Base-by-base conservation (phyloP, 2,329 filamentous ascomycete genomes). In the Parastagonospora nodorum region DNA sequence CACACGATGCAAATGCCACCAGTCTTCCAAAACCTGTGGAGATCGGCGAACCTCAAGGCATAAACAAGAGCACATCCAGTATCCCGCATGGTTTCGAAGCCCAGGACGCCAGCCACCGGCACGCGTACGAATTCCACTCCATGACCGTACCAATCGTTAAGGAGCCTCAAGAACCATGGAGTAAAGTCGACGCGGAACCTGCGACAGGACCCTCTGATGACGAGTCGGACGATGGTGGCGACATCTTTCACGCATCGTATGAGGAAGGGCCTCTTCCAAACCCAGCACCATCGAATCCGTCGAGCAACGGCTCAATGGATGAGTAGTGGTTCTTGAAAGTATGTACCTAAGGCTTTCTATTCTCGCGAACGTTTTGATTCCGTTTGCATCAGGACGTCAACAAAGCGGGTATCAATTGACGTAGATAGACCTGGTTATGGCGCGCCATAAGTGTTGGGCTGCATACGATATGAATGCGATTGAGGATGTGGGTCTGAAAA, bases 181-280 rank as follows among this genome's bases (percentile, higher is more conserved):
- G 33, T 14, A 12, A 36, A 28, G 40, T 37, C 28, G 10, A 19
- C 5, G 12, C 19, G 14, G 39, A 41, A 9, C 27, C 39, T 8
- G 4, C 39, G 8, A 5, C 28, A 8, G 8, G 28, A 19, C 12
- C 28, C 12, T 10, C 9, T 10, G 42, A 35, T 10, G 47, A 41
- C 10, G 41, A 41, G 36, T 50, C 47, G 9, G 41, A 41, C 5
- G 41, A 50, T 12, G 47, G 41, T 10, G 19, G 15, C 29, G 47
- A 50, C 24, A 4, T 36, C 4, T 50, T 50, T 29, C 27, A 24
- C 10, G 29, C 29, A 7, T 29, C 42, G 12, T 50, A 45, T 27
- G 7, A 24, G 7, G n/a, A 45, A 24, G 36, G 19, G 10, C 10
- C 8, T 9, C 27, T 28, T 27, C 8, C 30, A 33, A 10, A 1